Evolutionary conservation across 495 filamentous ascomycete genomes (phyloP).

Genomic region (Penicillium manginii): DNA sequence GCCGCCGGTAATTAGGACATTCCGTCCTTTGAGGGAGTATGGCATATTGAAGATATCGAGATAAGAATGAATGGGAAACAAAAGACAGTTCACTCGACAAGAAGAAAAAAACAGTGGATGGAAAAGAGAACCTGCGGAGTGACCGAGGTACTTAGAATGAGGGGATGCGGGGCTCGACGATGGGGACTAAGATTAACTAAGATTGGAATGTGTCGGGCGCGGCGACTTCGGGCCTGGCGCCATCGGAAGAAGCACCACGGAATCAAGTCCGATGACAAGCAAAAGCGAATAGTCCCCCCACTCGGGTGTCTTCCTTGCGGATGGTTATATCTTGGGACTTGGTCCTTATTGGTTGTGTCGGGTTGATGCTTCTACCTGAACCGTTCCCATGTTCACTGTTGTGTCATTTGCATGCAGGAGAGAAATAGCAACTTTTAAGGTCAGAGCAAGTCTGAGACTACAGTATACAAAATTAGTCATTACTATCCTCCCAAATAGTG

Average conservation of each 20-base stretch:
- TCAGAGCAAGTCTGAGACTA: no score
- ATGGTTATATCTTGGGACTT: no score
- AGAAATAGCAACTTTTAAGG: no score
- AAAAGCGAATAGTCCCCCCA: constrained; percentile 4
- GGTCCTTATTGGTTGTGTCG: neutral
- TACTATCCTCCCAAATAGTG: no score
- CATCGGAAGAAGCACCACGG: neutral
- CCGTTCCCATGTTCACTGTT: no score
- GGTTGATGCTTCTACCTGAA: no score
- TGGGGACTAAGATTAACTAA: neutral
- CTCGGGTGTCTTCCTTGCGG: neutral
- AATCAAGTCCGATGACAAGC: neutral
- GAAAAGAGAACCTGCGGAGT: neutral
- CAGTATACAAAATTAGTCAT: no score
- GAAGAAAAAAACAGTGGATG: neutral
- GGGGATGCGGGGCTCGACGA: constrained; percentile 2
- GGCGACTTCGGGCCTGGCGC: neutral
- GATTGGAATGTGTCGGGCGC: neutral
- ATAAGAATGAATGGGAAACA: neutral
- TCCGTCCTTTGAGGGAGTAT: constrained; percentile 63
- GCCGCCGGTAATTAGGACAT: constrained; percentile 70
- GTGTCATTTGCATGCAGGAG: no score
- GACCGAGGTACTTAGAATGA: neutral
- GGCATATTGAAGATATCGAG: constrained; percentile 47
- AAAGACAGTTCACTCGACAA: neutral